Percentiles rank a stretch among this genome's conserved stretches.
Evolutionary conservation across 306 rosid genomes (phyloP).

Genomic region (Prunus davidiana): DNA sequence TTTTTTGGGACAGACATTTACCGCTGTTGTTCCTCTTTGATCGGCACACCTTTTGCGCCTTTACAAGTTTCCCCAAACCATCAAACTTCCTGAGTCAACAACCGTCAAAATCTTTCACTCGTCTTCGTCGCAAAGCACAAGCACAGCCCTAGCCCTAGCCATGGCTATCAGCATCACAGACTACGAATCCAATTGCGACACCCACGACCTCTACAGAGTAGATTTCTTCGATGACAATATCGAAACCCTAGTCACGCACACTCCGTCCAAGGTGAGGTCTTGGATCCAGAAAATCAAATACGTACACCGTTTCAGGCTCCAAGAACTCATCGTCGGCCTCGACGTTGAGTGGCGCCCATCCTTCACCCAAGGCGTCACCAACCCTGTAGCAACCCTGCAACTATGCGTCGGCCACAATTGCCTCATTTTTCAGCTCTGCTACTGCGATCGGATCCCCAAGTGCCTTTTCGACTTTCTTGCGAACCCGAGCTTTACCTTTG

Average conservation of each 20-base stretch:
- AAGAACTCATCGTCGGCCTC: constrained; percentile 38
- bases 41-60: too few relatives aligned
- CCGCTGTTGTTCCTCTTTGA: too few relatives aligned
- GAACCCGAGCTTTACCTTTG: constrained; percentile 17
- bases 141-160: background rate
- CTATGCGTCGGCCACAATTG: constrained; percentile 42
- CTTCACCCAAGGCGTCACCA: background rate
- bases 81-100: too few relatives aligned
- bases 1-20: too few relatives aligned
- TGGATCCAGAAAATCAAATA: constrained; percentile 24
- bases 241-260: constrained; percentile 22
- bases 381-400: constrained; percentile 35
- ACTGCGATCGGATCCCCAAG: background rate
- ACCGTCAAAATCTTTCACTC: too few relatives aligned
- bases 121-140: background rate
- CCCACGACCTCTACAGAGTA: background rate
- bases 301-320: background rate
- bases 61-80: too few relatives aligned
- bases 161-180: background rate
- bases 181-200: background rate
- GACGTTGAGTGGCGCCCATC: constrained; percentile 51
- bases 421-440: constrained; percentile 31
- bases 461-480: constrained; percentile 24
- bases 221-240: background rate
- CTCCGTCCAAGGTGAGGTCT: constrained; percentile 12